phyloP scores from a whole-genome alignment of 148 eudicot genomes.

The Linanthus parryae region DNA sequence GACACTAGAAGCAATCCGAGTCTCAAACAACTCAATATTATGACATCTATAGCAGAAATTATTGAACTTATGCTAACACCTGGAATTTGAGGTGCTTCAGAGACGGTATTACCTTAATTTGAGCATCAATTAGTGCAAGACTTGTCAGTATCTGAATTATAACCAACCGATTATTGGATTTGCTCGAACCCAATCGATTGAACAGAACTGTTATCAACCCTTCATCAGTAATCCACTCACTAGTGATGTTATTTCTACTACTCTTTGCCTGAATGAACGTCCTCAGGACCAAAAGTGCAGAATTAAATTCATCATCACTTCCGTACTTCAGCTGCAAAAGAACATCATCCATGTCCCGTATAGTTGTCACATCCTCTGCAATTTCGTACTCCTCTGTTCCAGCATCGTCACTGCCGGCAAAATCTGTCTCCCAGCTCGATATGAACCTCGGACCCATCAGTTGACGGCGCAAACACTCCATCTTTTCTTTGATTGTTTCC shows the following conservation, averaged over 20 bases:
- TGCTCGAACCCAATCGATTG: constrained; percentile 49
- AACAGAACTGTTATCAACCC: constrained; percentile 55
- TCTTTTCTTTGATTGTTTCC: constrained; percentile 45
- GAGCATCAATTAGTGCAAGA: constrained; percentile 29
- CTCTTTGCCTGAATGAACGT: too few relatives aligned
- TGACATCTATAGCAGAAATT: too few relatives aligned
- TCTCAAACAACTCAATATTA: too few relatives aligned
- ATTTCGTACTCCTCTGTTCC: too few relatives aligned
- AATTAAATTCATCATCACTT: constrained; percentile 53
- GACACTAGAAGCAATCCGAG: too few relatives aligned
- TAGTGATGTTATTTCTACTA: constrained; percentile 31
- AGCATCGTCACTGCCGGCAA: constrained; percentile 24
- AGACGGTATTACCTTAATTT: constrained; percentile 82
- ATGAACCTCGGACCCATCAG: constrained; percentile 56
- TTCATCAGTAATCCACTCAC: constrained; percentile 59
- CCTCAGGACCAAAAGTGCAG: constrained; percentile 41
- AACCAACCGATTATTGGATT: constrained; percentile 37
- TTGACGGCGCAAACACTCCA: constrained; percentile 50
- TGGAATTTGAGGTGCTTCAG: too few relatives aligned
- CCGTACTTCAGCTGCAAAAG: constrained; percentile 68
- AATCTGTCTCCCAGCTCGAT: constrained; percentile 28
- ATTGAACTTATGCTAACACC: too few relatives aligned
- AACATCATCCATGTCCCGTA: constrained; percentile 46
- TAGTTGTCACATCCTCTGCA: constrained; percentile 4
- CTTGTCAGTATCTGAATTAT: constrained; percentile 58